Conservation (phyloP, 306 rosid genomes). For the Glycyrrhiza uralensis region DNA sequence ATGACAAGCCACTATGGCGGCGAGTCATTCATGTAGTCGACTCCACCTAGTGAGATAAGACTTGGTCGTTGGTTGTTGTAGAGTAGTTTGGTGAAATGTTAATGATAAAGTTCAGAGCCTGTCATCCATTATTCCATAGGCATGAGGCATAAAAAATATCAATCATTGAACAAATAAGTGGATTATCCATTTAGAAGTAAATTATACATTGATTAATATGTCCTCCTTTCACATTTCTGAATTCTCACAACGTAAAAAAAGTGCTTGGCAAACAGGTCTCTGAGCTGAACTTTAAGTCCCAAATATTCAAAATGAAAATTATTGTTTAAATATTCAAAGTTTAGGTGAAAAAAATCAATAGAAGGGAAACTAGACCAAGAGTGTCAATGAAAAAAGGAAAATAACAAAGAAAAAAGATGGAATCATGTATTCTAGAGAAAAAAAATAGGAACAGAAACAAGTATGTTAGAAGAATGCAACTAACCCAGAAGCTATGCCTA, state of each 20-base stretch:
- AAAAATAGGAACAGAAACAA: neutral
- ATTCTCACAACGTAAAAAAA: neutral
- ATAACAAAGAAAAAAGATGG: neutral
- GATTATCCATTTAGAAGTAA: neutral
- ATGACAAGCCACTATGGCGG: too few species aligned
- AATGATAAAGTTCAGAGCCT: neutral
- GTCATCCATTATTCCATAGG: neutral
- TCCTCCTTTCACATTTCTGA: conserved; percentile 2
- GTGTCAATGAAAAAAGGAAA: neutral
- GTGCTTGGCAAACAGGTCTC: neutral
- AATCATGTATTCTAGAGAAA: neutral
- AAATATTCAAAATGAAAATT: neutral
- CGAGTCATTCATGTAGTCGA: too few species aligned
- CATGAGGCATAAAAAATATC: neutral
- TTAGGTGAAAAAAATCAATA: neutral
- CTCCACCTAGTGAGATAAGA: too few species aligned
- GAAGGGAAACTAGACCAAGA: neutral
- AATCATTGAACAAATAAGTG: neutral
- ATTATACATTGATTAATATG: neutral
- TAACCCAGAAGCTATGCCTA: neutral
- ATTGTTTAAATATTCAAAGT: neutral
- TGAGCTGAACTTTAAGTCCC: neutral
- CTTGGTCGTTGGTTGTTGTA: too few species aligned
- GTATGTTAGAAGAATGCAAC: neutral
- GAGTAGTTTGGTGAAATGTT: neutral